A percentile compares a stretch with the other conserved stretches of the same genome.
Conservation (phyloP, 441 rosid species). For the Euphorbia corollata region DNA sequence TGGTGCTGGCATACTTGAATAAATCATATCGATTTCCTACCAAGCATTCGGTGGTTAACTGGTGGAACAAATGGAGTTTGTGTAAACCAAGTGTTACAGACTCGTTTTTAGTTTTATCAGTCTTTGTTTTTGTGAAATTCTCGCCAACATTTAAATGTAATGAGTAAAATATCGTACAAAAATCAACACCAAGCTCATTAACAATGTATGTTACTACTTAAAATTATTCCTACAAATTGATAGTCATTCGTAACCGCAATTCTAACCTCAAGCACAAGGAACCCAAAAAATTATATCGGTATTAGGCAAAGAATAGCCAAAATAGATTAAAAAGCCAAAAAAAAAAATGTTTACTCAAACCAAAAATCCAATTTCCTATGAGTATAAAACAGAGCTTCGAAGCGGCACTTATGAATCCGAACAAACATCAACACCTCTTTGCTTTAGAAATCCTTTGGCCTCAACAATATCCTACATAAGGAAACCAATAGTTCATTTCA, state of each 20-base stretch:
- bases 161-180: background rate
- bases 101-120: background rate
- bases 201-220: background rate
- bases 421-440: conserved; percentile 57
- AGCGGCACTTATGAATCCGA: conserved; percentile 26
- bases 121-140: background rate
- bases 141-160: background rate
- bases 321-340: too few species aligned
- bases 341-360: too few species aligned
- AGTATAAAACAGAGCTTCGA: background rate
- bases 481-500: background rate
- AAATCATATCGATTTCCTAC: background rate
- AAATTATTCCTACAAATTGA: background rate
- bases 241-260: background rate
- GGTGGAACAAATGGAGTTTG: background rate
- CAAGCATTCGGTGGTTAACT: background rate
- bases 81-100: background rate
- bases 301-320: too few species aligned
- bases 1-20: background rate
- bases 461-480: conserved; percentile 44
- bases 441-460: conserved; percentile 61
- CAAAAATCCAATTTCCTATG: too few species aligned
- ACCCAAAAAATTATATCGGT: too few species aligned
- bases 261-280: background rate
- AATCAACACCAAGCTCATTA: background rate